phyloP scores from a whole-genome alignment of 495 filamentous ascomycete genomes.

The Penicillium soppii region DNA sequence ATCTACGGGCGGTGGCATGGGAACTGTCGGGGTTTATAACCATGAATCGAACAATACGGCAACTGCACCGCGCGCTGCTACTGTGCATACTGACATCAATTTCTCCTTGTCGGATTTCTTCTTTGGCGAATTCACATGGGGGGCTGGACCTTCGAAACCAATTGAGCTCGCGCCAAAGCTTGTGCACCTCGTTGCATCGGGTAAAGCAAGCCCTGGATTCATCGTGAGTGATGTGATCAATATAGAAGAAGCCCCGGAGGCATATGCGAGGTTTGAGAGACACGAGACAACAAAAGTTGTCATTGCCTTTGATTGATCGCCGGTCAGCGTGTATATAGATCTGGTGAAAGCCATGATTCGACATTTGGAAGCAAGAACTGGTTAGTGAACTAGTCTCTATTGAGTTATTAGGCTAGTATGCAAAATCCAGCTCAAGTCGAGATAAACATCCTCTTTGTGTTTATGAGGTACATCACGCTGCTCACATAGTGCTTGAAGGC shows the following conservation, averaged over 20 bases:
- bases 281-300: slow-evolving; percentile 6
- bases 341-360: too few relatives aligned
- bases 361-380: too few relatives aligned
- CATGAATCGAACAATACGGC: slow-evolving; percentile 3
- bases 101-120: slow-evolving; percentile 5
- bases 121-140: slow-evolving; percentile 5
- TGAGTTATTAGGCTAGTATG: too few relatives aligned
- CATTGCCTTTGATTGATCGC: neutral
- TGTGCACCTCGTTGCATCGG: slow-evolving; percentile 3
- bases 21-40: slow-evolving; percentile 5
- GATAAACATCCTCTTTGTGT: too few relatives aligned
- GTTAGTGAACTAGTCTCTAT: too few relatives aligned
- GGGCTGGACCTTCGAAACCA: slow-evolving; percentile 2
- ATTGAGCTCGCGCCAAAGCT: slow-evolving; percentile 8
- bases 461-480: too few relatives aligned
- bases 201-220: slow-evolving; percentile 10
- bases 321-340: too few relatives aligned
- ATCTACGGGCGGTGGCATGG: slow-evolving; percentile 3
- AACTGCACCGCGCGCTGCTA: slow-evolving; percentile 7
- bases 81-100: neutral
- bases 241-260: slow-evolving; percentile 6
- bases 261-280: slow-evolving; percentile 9
- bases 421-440: too few relatives aligned
- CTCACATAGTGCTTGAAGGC: too few relatives aligned
- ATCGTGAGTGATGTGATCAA: slow-evolving; percentile 7